These are phyloP conservation scores for Pleurotus salmoneostramineus DNA, from an alignment of 768 basidiomycete species.

Conservation along the genomic window DNA sequence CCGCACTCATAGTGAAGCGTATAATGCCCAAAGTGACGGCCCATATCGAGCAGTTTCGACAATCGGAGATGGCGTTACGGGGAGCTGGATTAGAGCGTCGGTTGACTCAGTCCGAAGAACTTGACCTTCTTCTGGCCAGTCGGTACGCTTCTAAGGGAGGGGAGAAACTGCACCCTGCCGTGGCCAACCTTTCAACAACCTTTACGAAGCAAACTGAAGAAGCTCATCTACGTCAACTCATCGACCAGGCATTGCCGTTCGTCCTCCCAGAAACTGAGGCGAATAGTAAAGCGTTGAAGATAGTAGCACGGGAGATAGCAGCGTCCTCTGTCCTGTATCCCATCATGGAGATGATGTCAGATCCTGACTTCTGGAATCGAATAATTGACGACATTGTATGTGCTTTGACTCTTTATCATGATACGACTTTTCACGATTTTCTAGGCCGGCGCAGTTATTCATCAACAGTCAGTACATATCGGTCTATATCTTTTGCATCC, in stretches of 20 bases:
- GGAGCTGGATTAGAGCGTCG: slow-evolving; percentile 79
- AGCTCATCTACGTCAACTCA: slow-evolving; percentile 67
- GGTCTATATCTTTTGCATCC: slow-evolving; percentile 5
- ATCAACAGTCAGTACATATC: slow-evolving; percentile 36
- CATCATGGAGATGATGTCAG: slow-evolving; percentile 87
- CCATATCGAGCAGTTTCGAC: slow-evolving; percentile 87
- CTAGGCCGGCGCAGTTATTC: slow-evolving; percentile 48
- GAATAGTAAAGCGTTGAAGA: slow-evolving; percentile 62
- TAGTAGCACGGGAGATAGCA: slow-evolving; percentile 78
- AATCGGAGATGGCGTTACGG: slow-evolving; percentile 82
- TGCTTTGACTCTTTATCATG: too few relatives aligned
- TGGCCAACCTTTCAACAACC: slow-evolving; percentile 83
- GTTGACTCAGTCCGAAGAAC: slow-evolving; percentile 85
- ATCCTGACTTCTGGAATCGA: slow-evolving; percentile 97
- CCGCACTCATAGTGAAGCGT: slow-evolving; percentile 74
- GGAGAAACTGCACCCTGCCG: slow-evolving; percentile 76
- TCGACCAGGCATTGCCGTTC: slow-evolving; percentile 68
- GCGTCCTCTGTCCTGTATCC: slow-evolving; percentile 83
- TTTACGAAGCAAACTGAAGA: slow-evolving; percentile 92
- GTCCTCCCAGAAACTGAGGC: slow-evolving; percentile 76
- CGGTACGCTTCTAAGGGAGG: slow-evolving; percentile 67
- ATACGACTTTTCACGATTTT: too few relatives aligned
- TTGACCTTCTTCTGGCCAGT: slow-evolving; percentile 82
- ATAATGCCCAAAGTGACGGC: slow-evolving; percentile 86
- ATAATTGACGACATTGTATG: slow-evolving; percentile 89